Percentiles rank a stretch among this genome's conserved stretches.
Evolutionary conservation across 2,329 filamentous ascomycete genomes (phyloP).

Genomic region (Davidsoniella virescens): DNA sequence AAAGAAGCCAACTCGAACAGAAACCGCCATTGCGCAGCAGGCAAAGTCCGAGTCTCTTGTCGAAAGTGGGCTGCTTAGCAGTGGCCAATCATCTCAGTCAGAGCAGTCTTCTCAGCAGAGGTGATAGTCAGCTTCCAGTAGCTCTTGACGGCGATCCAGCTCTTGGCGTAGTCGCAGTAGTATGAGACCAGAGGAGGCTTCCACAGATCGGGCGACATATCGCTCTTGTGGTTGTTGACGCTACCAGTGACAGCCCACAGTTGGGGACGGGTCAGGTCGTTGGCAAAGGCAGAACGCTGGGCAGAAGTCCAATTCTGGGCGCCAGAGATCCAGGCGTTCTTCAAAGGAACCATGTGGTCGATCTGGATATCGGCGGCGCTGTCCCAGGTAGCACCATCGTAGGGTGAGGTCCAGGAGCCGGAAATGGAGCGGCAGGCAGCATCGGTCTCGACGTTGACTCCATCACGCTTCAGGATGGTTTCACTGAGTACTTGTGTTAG

Average conservation of each 20-base stretch:
- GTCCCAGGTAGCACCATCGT: slow-evolving; percentile 58
- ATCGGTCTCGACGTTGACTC: slow-evolving; percentile 41
- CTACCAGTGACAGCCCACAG: slow-evolving; percentile 64
- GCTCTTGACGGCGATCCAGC: slow-evolving; percentile 66
- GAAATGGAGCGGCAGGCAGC: slow-evolving; percentile 44
- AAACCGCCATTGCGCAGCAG: no score
- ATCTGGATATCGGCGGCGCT: slow-evolving; percentile 58
- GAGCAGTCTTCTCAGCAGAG: slow-evolving; percentile 51
- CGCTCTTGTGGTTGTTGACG: slow-evolving; percentile 60
- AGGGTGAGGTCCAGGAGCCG: slow-evolving; percentile 56
- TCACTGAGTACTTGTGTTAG: slow-evolving; percentile 28
- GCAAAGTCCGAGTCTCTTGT: no score
- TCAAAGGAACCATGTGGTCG: slow-evolving; percentile 68
- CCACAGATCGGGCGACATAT: slow-evolving; percentile 58
- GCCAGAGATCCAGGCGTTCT: slow-evolving; percentile 67
- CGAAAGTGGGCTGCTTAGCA: slow-evolving; percentile 28
- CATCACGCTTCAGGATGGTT: slow-evolving; percentile 58
- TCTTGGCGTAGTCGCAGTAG: slow-evolving; percentile 62
- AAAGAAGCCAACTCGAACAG: no score
- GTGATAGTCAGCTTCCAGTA: slow-evolving; percentile 55
- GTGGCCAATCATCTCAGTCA: slow-evolving; percentile 47
- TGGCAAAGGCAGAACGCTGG: slow-evolving; percentile 54
- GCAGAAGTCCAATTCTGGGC: slow-evolving; percentile 55
- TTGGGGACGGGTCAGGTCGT: slow-evolving; percentile 60
- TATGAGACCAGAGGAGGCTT: slow-evolving; percentile 53